These are phyloP conservation scores for Xerocomellus amylosporus DNA, from an alignment of 768 basidiomycete species.

Conservation along the genomic window DNA sequence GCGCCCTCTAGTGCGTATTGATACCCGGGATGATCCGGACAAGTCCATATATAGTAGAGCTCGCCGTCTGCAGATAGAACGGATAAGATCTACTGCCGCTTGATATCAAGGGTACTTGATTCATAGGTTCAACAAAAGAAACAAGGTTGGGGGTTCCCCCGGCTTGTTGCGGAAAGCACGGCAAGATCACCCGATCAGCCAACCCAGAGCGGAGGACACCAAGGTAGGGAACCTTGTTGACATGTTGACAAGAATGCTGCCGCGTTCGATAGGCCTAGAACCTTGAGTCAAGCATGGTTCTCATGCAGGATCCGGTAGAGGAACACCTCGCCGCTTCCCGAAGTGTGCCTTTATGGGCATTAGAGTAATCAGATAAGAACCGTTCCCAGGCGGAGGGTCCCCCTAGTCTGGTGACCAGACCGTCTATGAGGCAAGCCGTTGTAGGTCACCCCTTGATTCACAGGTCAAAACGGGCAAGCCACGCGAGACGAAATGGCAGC, in stretches of 20 bases:
- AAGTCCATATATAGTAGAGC: constrained; percentile 14
- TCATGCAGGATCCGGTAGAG: constrained; percentile 21
- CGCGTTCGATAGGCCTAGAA: constrained; percentile 17
- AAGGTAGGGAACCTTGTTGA: constrained; percentile 7
- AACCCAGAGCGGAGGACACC: not conserved
- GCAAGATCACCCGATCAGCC: constrained; percentile 13
- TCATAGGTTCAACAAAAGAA: constrained; percentile 11
- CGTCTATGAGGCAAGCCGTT: too few species aligned
- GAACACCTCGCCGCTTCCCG: constrained; percentile 3
- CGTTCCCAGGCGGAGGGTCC: constrained; percentile 16
- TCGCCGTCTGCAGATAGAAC: constrained; percentile 21
- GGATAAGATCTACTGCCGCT: constrained; percentile 19
- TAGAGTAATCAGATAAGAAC: constrained; percentile 1
- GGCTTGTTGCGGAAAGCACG: constrained; percentile 10
- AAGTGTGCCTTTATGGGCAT: constrained; percentile 4
- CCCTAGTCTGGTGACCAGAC: not conserved
- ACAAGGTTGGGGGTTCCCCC: constrained; percentile 21
- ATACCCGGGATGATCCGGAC: constrained; percentile 29
- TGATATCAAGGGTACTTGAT: constrained; percentile 21
- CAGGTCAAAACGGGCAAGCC: not conserved
- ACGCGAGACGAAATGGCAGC: constrained; percentile 1
- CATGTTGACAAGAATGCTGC: constrained; percentile 12
- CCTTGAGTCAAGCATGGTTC: constrained; percentile 13
- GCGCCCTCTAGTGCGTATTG: constrained; percentile 12
- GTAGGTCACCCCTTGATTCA: constrained; percentile 2